Base-by-base conservation (phyloP, 306 rosid species). In the Fagus crenata region DNA sequence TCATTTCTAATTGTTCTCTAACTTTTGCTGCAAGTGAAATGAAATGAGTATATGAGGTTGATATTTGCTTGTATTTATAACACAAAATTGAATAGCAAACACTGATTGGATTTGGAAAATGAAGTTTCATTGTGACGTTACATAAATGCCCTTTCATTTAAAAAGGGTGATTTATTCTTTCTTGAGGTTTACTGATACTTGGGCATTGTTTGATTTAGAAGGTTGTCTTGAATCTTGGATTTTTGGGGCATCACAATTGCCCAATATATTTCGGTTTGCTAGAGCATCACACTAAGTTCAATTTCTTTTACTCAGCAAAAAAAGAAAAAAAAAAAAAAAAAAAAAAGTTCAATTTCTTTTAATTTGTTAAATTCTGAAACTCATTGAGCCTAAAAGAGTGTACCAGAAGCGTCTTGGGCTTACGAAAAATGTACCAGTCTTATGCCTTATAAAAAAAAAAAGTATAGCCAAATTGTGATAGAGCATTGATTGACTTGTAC, bases 61-160 rank as follows among this genome's bases (percentile, higher is more conserved):
- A 37, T 11, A 11, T 2, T 22, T 75, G 32, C 7, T 2, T 39
- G 56, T 6, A 76, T 68, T 75, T 76, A 68, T 73, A 85, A 49
- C 63, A 4, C 1, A 9, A n/a, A n/a, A 14, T 32, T 72, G 51
- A 46, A 49, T 1, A 6, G 67, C 14, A 15, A 28, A 75, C 61
- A 51, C 71, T 85, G 73, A 72, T 6, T 6, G 72, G 76, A 71
- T 33, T 15, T 55, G 82, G 71, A 59, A 77, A 53, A 53, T 74
- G 74, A 86, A 75, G 73, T 81, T 82, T 80, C 73, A n/a, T 67
- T n/a, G 8, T 4, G 39, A 69, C 68, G 55, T 76, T 80, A 69
- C 84, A 59, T 71, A 28, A 58, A 65, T 80, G 60, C 73, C 82
- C 74, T 80, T 67, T 12, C 7, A 7, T 76, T 54, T 72, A 15